Evolutionary conservation across 495 filamentous ascomycete genomes (phyloP), one percentile per base, ranked within the genome.

Genomic region (Aspergillus baeticus): DNA sequence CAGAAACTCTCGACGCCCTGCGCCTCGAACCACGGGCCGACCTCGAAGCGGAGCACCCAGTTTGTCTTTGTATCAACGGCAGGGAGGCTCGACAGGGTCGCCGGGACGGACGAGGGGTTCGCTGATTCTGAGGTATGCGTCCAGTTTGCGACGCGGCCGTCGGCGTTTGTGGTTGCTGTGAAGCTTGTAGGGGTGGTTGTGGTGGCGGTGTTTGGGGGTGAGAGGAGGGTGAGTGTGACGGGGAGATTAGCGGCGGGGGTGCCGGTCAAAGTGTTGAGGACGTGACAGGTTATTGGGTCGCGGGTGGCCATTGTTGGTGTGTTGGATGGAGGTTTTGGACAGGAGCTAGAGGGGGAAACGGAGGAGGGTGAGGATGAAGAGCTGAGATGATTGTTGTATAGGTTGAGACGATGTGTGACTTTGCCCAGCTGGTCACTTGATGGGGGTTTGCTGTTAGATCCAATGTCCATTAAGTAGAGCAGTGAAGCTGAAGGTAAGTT

Each of bases 141-240:
- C 94, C 94, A 98, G 39, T 76, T 76, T 20, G 83, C 83, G 61
- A 98, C 85, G 49, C 94, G 86, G 56, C 94, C 94, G 75, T 98
- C 94, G 59, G 82, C 75, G 75, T 96, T 87, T 53, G 94, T 98
- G 7, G 72, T 77, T 22, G 84, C 87, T 38, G 77, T 82, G 73
- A 86, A 89, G 48, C 75, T 74, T 22, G 74, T 64, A 60, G 39
- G 59, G 18, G 7, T 14, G 14, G 36, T 29, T 31, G 21, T 10
- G 2, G 48, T 13, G 51, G 60, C 64, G 4, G 70, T 51, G 29
- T 29, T 29, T 29, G 69, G 39, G 23, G 64, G 36, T 8, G 73
- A 73, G 10, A 80, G 54, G 29, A 84, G 75, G 0, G 77, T 83
- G 48, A 87, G 71, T 10, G 74, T 77, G 38, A 83, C 83, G 39